These are phyloP conservation scores for Hyphopichia burtonii DNA, from an alignment of 1,139 yeast species.

Conservation along the genomic window DNA sequence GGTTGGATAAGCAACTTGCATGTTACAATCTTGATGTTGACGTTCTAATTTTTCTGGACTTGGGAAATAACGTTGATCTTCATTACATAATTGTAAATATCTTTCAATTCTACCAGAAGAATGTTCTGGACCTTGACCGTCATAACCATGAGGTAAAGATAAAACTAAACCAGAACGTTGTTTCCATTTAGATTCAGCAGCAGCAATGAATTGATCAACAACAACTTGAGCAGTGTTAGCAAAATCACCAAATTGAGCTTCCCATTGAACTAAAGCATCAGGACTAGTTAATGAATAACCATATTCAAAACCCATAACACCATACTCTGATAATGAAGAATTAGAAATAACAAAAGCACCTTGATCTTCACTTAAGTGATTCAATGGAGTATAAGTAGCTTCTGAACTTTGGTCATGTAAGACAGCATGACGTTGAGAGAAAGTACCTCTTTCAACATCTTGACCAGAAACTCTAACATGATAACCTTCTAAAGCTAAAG, in stretches of 20 bases:
- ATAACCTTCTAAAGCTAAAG: conserved; percentile 88
- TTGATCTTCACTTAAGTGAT: conserved; percentile 75
- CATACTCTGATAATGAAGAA: conserved; percentile 98
- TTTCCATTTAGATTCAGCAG: conserved; percentile 98
- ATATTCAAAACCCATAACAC: conserved; percentile 98
- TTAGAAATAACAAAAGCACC: conserved; percentile 87
- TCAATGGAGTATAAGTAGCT: conserved; percentile 78
- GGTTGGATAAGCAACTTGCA: conserved; percentile 97
- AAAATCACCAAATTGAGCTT: conserved; percentile 99
- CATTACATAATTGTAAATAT: conserved; percentile 93
- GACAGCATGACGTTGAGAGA: conserved; percentile 99
- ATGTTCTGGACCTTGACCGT: conserved; percentile 99
- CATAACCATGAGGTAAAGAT: conserved; percentile 98
- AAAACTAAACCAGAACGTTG: conserved; percentile 96
- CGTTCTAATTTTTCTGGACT: conserved; percentile 82
- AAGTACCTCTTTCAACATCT: conserved; percentile 99
- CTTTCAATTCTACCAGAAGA: conserved; percentile 98
- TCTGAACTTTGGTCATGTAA: conserved; percentile 94
- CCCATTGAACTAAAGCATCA: conserved; percentile 96
- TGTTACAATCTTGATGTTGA: conserved; percentile 98
- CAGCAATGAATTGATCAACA: conserved; percentile 93
- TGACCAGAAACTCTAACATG: conserved; percentile 98
- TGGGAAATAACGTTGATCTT: conserved; percentile 95
- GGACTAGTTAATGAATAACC: conserved; percentile 98
- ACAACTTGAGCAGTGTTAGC: conserved; percentile 99